Evolutionary conservation across 768 basidiomycete genomes (phyloP), one percentile per base, ranked within the genome.

Genomic region (Glaciozyma antarctica): DNA sequence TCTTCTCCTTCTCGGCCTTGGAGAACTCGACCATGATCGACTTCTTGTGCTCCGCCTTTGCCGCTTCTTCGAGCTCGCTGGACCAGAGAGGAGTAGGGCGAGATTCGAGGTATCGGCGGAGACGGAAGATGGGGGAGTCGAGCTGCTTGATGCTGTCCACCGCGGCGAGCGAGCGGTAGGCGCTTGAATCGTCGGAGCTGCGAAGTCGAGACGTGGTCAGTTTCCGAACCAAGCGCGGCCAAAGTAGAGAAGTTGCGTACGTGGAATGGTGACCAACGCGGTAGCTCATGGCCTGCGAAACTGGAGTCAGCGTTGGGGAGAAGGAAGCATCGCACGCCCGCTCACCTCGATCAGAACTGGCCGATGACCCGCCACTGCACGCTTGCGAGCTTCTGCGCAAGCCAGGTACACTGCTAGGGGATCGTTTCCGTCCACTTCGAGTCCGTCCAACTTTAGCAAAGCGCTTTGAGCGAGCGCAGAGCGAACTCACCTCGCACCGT

Each of bases 121-220:
- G 88, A n/a, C 64, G 61, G 52, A 58, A 48, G 38, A 58, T n/a
- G 7, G 63, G 59, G 34, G 61, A 65, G 54, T 63, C 68, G 51
- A 95, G 84, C 41, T 88, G 85, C 78, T 90, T 92, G 73, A 87
- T 83, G 71, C 92, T 87, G 77, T 94, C 89, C 38, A 95, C 93
- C 73, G 94, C 93, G 62, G 88, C 83, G 24, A 88, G 83, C 1
- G 88, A 82, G 48, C 92, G 85, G 76, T 97, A 97, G 26, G 91
- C 92, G 73, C 88, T 93, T 7, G 90, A 93, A 76, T 97, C 92
- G 73, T 97, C 93, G 15, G 92, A 94, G 0, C 89, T 92, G 24
- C 86, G 88, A 74, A 90, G 89, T n/a, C 2, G 28, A 47, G 24
- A 21, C 21, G 54, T 2, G 16, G 57, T 44, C 12, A 58, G 44